Evolutionary conservation across 1,284 basidiomycete species (phyloP), one percentile per base, ranked within the genome.

Genomic region (Coniferiporia sulphurascens): DNA sequence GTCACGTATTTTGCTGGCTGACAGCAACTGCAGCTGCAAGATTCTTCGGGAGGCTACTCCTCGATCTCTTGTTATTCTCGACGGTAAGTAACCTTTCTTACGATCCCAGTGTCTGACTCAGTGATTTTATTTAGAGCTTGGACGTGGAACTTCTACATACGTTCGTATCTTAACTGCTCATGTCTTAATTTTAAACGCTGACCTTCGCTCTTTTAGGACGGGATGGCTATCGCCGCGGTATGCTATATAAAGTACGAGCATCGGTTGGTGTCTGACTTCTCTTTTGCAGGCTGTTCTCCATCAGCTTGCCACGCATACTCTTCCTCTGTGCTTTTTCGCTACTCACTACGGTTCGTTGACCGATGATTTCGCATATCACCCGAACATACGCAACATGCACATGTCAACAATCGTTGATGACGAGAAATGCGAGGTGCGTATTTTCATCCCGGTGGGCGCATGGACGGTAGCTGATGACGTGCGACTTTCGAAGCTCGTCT

Each of bases 351-450:
- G 91, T 0, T 89, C 90, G 1, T 75, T 95, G 45, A 93, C 91
- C 5, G 89, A 93, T 65, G 92, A 94, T 70, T 93, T 88, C 70
- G 80, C 83, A 1, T 94, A 95, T 67, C 95, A 98, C 68, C 91
- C 93, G 0, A 96, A 95, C 69, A 91, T 98, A 65, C 82, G 91
- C 57, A 91, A 87, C 63, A 95, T 95, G 87, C 87, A 95, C 72
- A 97, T 98, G 95, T 82, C 88, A 48, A 97, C 94, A 0, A 80
- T 91, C 56, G 89, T 98, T 1, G 91, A 97, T 68, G 93, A 97
- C 58, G 87, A 90, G 63, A 90, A 91, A 69, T 82, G 87, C 60
- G 91, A 92, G 74, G 93, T 91, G 62, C 21, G 75, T 69, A 55
- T 44, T 48, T 43, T 52, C 34, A 17, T 34, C 15, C 36, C 35